Percentiles rank a stretch among this genome's conserved stretches.
These are phyloP conservation scores for Rosa lucieae DNA, from an alignment of 306 rosid genomes.

Conservation along the genomic window DNA sequence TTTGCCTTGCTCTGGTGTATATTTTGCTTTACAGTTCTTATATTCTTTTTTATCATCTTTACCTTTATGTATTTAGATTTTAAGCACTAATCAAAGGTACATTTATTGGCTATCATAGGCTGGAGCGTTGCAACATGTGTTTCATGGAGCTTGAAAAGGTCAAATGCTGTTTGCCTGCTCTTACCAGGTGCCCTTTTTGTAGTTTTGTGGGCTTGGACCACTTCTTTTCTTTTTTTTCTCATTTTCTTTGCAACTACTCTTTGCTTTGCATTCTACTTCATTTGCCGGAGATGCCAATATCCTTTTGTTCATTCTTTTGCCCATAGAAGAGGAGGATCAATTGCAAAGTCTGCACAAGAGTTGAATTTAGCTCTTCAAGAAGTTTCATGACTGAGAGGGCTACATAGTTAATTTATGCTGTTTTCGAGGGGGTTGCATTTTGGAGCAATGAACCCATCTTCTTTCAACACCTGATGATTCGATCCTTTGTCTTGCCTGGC, in stretches of 20 bases:
- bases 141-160: slow-evolving; percentile 92
- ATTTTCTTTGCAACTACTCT: background rate
- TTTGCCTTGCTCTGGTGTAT: slow-evolving; percentile 11
- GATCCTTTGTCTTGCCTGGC: slow-evolving; percentile 30
- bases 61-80: slow-evolving; percentile 4
- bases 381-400: slow-evolving; percentile 46
- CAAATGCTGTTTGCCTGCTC: slow-evolving; percentile 58
- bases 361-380: slow-evolving; percentile 84
- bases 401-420: slow-evolving; percentile 23
- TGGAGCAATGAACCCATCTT: slow-evolving; percentile 45
- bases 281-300: slow-evolving; percentile 27
- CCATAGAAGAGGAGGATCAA: slow-evolving; percentile 89
- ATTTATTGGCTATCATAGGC: slow-evolving; percentile 44
- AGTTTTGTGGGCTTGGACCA: slow-evolving; percentile 2
- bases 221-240: too few relatives aligned
- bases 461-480: slow-evolving; percentile 41
- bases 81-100: slow-evolving; percentile 4
- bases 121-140: slow-evolving; percentile 93
- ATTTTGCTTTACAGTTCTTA: background rate
- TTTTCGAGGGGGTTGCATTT: slow-evolving; percentile 53
- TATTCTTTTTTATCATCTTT: background rate
- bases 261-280: slow-evolving; percentile 10
- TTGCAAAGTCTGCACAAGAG: slow-evolving; percentile 87
- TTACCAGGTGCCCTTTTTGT: slow-evolving; percentile 54
- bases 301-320: slow-evolving; percentile 25